Evolutionary conservation across 768 basidiomycete species (phyloP).

Genomic region (Saitozyma sp.): DNA sequence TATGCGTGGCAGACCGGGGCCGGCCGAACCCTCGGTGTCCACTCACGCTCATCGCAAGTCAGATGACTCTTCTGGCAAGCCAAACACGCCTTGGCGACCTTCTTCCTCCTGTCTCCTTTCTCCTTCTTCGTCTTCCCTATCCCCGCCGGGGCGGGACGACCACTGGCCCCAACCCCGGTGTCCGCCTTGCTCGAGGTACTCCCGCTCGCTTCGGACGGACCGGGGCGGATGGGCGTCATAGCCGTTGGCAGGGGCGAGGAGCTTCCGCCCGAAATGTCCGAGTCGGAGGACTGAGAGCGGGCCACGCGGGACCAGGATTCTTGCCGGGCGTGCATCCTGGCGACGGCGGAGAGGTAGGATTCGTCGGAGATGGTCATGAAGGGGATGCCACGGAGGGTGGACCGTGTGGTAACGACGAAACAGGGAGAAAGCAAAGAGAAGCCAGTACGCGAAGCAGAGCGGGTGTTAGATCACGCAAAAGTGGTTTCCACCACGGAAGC

Average conservation of each 20-base stretch:
- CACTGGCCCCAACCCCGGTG: constrained; percentile 15
- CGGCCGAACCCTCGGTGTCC: neutral
- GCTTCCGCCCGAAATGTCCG: constrained; percentile 10
- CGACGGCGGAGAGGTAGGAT: neutral
- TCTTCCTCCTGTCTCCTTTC: constrained; percentile 33
- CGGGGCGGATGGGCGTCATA: constrained; percentile 3
- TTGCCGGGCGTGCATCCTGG: constrained; percentile 28
- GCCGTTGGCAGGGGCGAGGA: neutral
- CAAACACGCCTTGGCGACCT: constrained; percentile 71
- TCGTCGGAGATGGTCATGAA: no score
- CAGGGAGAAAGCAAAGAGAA: no score
- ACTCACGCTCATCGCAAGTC: constrained; percentile 96
- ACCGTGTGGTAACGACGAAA: no score
- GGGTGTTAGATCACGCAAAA: no score
- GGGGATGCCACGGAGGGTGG: no score
- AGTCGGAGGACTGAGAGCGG: constrained; percentile 28
- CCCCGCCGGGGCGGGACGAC: neutral
- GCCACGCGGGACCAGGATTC: constrained; percentile 19
- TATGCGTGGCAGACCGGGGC: neutral
- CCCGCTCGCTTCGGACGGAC: constrained; percentile 6
- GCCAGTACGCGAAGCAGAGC: no score
- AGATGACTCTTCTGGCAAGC: constrained; percentile 96
- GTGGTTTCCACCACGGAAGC: no score
- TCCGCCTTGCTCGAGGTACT: neutral
- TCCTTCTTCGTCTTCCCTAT: constrained; percentile 13